Evolutionary conservation across 192 early-diverging fungal genomes (phyloP).

Genomic region (Coemansia sp.): DNA sequence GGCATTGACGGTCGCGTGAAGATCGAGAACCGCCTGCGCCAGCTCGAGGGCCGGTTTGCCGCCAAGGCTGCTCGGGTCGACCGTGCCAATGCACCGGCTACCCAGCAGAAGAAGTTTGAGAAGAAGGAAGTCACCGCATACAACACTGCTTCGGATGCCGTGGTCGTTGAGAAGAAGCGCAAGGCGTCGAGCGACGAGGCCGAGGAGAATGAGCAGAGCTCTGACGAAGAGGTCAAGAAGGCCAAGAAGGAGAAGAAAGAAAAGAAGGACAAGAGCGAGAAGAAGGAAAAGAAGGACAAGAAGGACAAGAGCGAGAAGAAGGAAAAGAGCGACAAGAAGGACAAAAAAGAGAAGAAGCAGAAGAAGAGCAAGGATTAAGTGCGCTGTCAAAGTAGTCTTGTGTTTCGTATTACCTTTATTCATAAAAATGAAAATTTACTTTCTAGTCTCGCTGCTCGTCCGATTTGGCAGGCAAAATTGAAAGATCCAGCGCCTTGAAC

Average conservation of each 20-base stretch:
- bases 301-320: slow-evolving; percentile 47
- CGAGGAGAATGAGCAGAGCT: slow-evolving; percentile 41
- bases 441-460: slow-evolving; percentile 34
- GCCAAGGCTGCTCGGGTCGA: slow-evolving; percentile 69
- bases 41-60: slow-evolving; percentile 81
- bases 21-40: slow-evolving; percentile 83
- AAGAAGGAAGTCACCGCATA: slow-evolving; percentile 52
- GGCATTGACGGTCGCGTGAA: slow-evolving; percentile 85
- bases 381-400: neutral
- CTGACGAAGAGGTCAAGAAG: slow-evolving; percentile 45
- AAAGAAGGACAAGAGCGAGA: slow-evolving; percentile 38
- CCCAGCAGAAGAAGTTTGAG: slow-evolving; percentile 54
- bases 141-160: slow-evolving; percentile 54
- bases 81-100: slow-evolving; percentile 53
- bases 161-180: slow-evolving; percentile 54
- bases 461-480: slow-evolving; percentile 35
- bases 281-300: slow-evolving; percentile 36
- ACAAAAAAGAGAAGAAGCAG: slow-evolving; percentile 46
- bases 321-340: slow-evolving; percentile 28
- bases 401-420: neutral
- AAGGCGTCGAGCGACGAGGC: slow-evolving; percentile 42
- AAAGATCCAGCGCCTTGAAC: slow-evolving; percentile 57
- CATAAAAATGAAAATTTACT: neutral
- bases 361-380: slow-evolving; percentile 46
- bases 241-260: slow-evolving; percentile 49